Evolutionary conservation across 176 grass and related monocot genomes (phyloP).

Genomic region (Aechmea fasciata): DNA sequence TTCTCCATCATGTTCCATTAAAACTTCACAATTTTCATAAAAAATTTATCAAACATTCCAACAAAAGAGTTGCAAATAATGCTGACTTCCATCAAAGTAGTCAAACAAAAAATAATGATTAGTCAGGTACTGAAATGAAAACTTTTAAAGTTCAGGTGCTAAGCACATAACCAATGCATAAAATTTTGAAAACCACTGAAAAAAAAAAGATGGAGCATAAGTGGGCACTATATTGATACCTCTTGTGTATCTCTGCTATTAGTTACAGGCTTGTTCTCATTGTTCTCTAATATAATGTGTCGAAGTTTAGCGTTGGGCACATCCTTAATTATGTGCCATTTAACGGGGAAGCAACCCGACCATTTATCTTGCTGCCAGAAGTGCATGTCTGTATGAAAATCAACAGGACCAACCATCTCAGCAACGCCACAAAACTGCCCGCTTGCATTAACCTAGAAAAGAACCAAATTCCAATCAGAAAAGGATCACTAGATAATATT

Average conservation of each 20-base stretch:
- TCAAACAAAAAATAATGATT: no score
- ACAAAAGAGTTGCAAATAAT: no score
- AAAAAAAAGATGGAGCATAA: conserved; percentile 2
- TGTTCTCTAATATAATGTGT: conserved; percentile 65
- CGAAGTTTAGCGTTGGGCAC: conserved; percentile 50
- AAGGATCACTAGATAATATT: not conserved
- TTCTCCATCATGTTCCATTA: no score
- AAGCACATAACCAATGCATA: not conserved
- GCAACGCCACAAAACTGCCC: conserved; percentile 70
- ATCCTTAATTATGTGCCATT: conserved; percentile 82
- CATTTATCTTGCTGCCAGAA: conserved; percentile 93
- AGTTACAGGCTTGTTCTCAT: conserved; percentile 77
- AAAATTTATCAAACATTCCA: no score
- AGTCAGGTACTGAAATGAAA: no score
- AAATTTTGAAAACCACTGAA: not conserved
- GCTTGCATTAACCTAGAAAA: conserved; percentile 52
- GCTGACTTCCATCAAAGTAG: no score
- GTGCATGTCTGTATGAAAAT: conserved; percentile 68
- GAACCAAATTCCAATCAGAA: conserved; percentile 5
- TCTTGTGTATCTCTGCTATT: conserved; percentile 83
- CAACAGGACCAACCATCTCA: conserved; percentile 60
- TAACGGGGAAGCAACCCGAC: conserved; percentile 64
- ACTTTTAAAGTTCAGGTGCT: no score
- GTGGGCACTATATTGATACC: conserved; percentile 25
- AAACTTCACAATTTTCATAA: no score